A percentile compares a stretch with the other conserved stretches of the same genome.
Conservation (phyloP, 495 filamentous ascomycete genomes). For the Staphylotrichum longicolle region DNA sequence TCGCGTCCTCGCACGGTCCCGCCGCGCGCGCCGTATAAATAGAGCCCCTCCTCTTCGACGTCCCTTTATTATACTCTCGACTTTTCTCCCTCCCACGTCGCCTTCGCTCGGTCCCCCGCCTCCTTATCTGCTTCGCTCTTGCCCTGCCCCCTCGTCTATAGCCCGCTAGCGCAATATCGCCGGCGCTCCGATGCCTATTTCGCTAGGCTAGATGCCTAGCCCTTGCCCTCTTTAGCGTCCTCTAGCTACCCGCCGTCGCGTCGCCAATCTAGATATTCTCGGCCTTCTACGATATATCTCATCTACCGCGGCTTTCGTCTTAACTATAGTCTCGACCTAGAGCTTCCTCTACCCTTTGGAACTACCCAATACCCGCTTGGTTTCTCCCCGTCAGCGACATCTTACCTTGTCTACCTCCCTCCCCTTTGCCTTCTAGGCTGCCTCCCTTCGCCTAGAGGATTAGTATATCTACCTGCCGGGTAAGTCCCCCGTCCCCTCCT, state of each 20-base stretch:
- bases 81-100: slow-evolving; percentile 14
- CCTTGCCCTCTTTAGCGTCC: slow-evolving; percentile 19
- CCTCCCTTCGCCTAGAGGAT: slow-evolving; percentile 9
- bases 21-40: slow-evolving; percentile 17
- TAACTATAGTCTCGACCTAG: slow-evolving; percentile 13
- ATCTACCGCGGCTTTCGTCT: slow-evolving; percentile 12
- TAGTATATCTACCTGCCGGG: slow-evolving; percentile 10
- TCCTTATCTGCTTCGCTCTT: neutral
- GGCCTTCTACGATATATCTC: slow-evolving; percentile 18
- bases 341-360: slow-evolving; percentile 6
- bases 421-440: slow-evolving; percentile 7
- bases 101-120: slow-evolving; percentile 13
- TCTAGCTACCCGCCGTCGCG: slow-evolving; percentile 17
- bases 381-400: slow-evolving; percentile 1
- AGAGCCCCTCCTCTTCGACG: slow-evolving; percentile 21
- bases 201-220: slow-evolving; percentile 17
- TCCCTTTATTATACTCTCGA: slow-evolving; percentile 22
- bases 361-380: neutral
- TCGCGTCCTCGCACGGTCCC: slow-evolving; percentile 13
- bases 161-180: slow-evolving; percentile 13
- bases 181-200: slow-evolving; percentile 20
- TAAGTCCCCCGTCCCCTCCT: slow-evolving; percentile 7
- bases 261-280: slow-evolving; percentile 10
- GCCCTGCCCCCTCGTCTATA: slow-evolving; percentile 1
- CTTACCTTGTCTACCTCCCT: slow-evolving; percentile 14